phyloP scores from a whole-genome alignment of 2,329 filamentous ascomycete genomes.

The Colletotrichum sp. region DNA sequence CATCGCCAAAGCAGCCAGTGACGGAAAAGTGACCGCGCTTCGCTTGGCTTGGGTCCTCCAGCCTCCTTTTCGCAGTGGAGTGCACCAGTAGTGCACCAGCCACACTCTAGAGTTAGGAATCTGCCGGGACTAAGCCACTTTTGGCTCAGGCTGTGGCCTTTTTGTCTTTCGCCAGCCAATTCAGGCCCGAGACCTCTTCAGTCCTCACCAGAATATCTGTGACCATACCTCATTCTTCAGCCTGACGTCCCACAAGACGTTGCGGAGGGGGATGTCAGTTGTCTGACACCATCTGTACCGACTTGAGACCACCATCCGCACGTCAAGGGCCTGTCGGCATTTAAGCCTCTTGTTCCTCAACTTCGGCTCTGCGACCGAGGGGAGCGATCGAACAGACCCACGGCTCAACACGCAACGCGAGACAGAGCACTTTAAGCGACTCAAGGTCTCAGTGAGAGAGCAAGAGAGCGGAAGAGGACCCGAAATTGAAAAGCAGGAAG shows the following conservation, averaged over 20 bases:
- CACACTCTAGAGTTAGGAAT: neutral
- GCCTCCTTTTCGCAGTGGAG: neutral
- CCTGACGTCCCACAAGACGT: conserved; percentile 22
- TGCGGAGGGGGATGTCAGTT: conserved; percentile 21
- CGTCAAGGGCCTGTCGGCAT: neutral
- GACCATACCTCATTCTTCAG: conserved; percentile 21
- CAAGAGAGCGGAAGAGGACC: neutral
- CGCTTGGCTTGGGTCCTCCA: neutral
- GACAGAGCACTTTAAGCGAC: neutral
- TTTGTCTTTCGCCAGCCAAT: conserved; percentile 18
- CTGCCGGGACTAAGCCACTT: conserved; percentile 23
- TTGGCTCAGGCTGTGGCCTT: conserved; percentile 9
- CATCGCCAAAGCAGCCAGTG: neutral
- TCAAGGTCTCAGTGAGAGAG: neutral
- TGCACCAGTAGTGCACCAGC: neutral
- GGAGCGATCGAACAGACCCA: neutral
- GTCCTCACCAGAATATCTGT: conserved; percentile 22
- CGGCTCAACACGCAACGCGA: neutral
- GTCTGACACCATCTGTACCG: conserved; percentile 19
- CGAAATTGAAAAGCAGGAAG: neutral
- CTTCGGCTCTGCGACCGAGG: neutral
- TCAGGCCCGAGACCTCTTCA: conserved; percentile 14
- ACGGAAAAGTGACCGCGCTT: neutral
- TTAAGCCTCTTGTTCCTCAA: conserved; percentile 14
- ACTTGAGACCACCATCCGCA: conserved; percentile 17